phyloP scores from a whole-genome alignment of 345 rosid genomes.

The Angophora floribunda region DNA sequence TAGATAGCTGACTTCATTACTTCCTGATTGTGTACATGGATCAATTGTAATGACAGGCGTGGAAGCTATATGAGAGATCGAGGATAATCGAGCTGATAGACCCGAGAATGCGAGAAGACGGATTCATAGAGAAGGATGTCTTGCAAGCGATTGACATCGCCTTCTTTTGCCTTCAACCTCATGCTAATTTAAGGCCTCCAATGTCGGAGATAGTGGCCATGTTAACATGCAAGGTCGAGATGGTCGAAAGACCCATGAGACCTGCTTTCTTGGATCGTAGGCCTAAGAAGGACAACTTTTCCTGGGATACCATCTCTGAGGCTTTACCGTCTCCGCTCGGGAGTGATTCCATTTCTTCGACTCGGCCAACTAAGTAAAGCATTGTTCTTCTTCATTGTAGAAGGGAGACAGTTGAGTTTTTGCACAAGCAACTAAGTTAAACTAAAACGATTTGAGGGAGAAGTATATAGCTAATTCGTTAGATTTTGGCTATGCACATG shows the following conservation, averaged over 20 bases:
- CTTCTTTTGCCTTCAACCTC: slow-evolving; percentile 49
- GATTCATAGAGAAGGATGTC: slow-evolving; percentile 25
- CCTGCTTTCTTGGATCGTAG: slow-evolving; percentile 30
- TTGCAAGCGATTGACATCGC: slow-evolving; percentile 37
- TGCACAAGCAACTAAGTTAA: neutral
- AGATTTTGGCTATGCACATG: neutral
- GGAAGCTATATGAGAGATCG: slow-evolving; percentile 43
- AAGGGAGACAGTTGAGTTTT: neutral
- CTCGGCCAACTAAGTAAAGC: neutral
- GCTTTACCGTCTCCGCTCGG: slow-evolving; percentile 26
- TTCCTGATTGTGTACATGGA: neutral
- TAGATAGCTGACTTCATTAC: neutral
- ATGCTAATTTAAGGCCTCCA: slow-evolving; percentile 35
- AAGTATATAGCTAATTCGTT: neutral
- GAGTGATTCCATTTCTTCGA: slow-evolving; percentile 11
- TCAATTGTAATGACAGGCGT: slow-evolving; percentile 21
- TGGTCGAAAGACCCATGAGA: slow-evolving; percentile 15
- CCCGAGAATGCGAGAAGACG: slow-evolving; percentile 25
- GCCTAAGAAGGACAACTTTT: slow-evolving; percentile 8
- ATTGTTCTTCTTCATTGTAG: neutral
- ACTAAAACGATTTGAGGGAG: neutral
- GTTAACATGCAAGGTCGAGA: slow-evolving; percentile 34
- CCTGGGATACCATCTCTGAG: slow-evolving; percentile 39
- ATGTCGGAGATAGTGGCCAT: slow-evolving; percentile 57
- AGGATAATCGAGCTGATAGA: slow-evolving; percentile 31